These are phyloP conservation scores for Populus euphratica DNA, from an alignment of 345 rosid genomes.

Conservation along the genomic window DNA sequence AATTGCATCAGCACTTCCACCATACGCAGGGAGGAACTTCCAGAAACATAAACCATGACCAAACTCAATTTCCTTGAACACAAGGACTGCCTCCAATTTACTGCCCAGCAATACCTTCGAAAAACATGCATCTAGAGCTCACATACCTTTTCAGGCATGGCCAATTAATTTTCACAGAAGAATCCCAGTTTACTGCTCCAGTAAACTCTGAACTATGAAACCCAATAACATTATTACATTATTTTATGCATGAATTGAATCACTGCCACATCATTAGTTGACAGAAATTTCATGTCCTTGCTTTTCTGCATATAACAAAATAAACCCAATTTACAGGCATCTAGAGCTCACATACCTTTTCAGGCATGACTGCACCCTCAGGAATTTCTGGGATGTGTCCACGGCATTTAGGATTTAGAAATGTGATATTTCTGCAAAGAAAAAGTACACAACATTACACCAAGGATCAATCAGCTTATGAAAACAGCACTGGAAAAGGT, in stretches of 20 bases:
- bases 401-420: slow-evolving; percentile 49
- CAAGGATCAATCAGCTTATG: slow-evolving; percentile 10
- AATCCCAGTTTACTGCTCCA: neutral
- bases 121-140: neutral
- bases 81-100: neutral
- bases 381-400: slow-evolving; percentile 77
- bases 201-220: neutral
- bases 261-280: neutral
- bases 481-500: slow-evolving; percentile 16
- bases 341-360: slow-evolving; percentile 48
- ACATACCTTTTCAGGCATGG: neutral
- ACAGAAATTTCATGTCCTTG: neutral
- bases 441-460: slow-evolving; percentile 4
- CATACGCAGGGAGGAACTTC: neutral
- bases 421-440: slow-evolving; percentile 64
- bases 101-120: neutral
- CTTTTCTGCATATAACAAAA: neutral
- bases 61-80: neutral
- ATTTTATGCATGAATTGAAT: neutral
- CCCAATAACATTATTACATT: neutral
- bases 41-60: neutral
- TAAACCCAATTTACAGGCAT: neutral
- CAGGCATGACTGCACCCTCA: slow-evolving; percentile 58
- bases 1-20: neutral
- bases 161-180: neutral